Evolutionary conservation across 441 rosid genomes (phyloP), one percentile per base, ranked within the genome.

Genomic region (Pelargonium cotyledonis): DNA sequence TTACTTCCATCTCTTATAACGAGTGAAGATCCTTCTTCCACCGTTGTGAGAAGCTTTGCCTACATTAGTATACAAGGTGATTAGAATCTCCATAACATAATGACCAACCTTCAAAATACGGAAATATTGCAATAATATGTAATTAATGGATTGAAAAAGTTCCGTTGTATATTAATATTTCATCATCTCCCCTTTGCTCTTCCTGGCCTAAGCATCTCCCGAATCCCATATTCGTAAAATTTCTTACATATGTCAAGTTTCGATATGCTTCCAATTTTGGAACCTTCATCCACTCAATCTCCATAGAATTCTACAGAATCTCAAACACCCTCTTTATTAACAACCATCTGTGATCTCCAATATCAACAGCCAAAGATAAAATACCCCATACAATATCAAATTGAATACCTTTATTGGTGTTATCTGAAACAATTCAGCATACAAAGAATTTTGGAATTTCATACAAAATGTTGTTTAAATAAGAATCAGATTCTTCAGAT

Each of bases 1-100:
- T 1, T 49, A 11, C 57, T 14, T 49, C 60, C 60, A n/a, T 15
- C 60, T 9, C 21, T 53, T n/a, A 80, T 68, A 31, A 88, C 66
- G 66, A 87, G 69, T 73, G 85, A 85, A 70, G 75, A 77, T 60
- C 78, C 91, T 60, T 83, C 85, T 49, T 66, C 64, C n/a, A 82
- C 85, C 53, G 81, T 70, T 79, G 76, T 83, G 70, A 88, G 78
- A 73, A 87, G 68, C 43, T 76, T 80, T 63, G 93, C 90, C 98
- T 92, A 85, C 74, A 83, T 31, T 40, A 60, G 40, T 41, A 49
- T 26, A 51, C 63, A 47, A 46, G 18, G 53, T 60, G 15, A 55
- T 70, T 14, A 69, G 69, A 41, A 31, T 44, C 43, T 40, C 41
- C 18, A 66, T 70, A 40, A 55, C 14, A 53, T 15, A 4, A 53